Evolutionary conservation across 2,329 filamentous ascomycete genomes (phyloP).

Genomic region (Ascochyta fabae): DNA sequence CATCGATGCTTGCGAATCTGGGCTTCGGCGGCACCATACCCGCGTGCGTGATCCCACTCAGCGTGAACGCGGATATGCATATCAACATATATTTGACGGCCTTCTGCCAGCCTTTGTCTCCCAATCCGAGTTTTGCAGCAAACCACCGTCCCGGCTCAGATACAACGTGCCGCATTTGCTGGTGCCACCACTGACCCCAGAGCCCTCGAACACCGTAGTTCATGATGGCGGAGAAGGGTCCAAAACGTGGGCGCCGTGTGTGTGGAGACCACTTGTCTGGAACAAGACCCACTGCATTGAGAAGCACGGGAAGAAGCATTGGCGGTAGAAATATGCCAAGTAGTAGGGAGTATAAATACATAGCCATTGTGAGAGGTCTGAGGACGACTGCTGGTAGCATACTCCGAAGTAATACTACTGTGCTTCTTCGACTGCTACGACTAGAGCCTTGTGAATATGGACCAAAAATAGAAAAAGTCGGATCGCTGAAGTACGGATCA

Average conservation of each 20-base stretch:
- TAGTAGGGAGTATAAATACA: conserved; percentile 14
- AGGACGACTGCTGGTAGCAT: conserved; percentile 2
- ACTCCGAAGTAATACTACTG: not conserved
- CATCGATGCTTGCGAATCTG: not conserved
- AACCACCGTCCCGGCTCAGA: conserved; percentile 14
- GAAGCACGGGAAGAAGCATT: conserved; percentile 2
- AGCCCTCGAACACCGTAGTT: conserved; percentile 9
- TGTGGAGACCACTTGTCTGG: conserved; percentile 13
- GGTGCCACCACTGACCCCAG: conserved; percentile 21
- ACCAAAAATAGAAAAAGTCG: not conserved
- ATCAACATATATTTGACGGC: conserved; percentile 10
- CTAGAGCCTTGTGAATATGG: not conserved
- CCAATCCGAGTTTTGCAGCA: conserved; percentile 1
- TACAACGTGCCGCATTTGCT: conserved; percentile 21
- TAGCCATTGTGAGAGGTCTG: conserved; percentile 8
- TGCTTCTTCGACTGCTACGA: not conserved
- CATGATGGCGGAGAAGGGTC: conserved; percentile 8
- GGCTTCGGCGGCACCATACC: conserved; percentile 16
- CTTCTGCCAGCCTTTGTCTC: conserved; percentile 1
- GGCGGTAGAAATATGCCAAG: conserved; percentile 14
- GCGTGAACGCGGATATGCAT: conserved; percentile 9
- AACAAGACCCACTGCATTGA: conserved; percentile 1
- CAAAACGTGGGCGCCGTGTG: conserved; percentile 16
- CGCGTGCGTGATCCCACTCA: conserved; percentile 16
- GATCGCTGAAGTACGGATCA: conserved; percentile 14